Evolutionary conservation across 2,329 filamentous ascomycete species (phyloP).

Genomic region (Diaporthe ampelina): DNA sequence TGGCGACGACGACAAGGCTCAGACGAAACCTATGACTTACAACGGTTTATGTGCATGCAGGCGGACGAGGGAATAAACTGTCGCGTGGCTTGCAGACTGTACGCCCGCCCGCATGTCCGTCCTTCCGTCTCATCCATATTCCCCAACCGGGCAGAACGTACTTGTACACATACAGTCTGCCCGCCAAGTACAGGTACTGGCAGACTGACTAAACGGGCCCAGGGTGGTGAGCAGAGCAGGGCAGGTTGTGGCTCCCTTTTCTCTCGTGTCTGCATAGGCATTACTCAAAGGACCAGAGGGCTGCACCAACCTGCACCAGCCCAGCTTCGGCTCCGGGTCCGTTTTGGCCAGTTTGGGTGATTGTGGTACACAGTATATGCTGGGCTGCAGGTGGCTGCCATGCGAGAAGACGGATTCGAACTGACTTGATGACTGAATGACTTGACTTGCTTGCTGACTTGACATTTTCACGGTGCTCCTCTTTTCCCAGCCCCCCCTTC

Average conservation of each 20-base stretch:
- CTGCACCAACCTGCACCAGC: too few relatives aligned
- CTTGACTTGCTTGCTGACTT: neutral
- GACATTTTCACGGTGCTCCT: too few relatives aligned
- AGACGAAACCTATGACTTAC: neutral
- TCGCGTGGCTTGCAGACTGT: constrained; percentile 9
- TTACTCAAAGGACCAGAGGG: constrained; percentile 7
- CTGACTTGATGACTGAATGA: neutral
- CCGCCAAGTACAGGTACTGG: neutral
- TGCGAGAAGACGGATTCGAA: constrained; percentile 14
- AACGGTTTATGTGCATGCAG: constrained; percentile 26
- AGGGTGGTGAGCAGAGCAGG: neutral
- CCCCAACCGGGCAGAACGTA: neutral
- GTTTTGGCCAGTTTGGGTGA: neutral
- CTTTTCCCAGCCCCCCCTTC: neutral
- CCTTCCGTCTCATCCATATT: neutral
- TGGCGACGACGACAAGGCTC: neutral
- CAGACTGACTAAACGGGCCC: neutral
- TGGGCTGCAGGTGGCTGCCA: neutral
- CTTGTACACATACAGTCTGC: neutral
- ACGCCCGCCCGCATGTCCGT: neutral
- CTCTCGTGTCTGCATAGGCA: constrained; percentile 24
- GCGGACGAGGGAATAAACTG: neutral
- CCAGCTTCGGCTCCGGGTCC: neutral
- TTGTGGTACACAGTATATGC: neutral
- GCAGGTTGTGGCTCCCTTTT: neutral